Conservation (phyloP, 192 early-diverging fungal species). For the Helicostylum pulchrum region DNA sequence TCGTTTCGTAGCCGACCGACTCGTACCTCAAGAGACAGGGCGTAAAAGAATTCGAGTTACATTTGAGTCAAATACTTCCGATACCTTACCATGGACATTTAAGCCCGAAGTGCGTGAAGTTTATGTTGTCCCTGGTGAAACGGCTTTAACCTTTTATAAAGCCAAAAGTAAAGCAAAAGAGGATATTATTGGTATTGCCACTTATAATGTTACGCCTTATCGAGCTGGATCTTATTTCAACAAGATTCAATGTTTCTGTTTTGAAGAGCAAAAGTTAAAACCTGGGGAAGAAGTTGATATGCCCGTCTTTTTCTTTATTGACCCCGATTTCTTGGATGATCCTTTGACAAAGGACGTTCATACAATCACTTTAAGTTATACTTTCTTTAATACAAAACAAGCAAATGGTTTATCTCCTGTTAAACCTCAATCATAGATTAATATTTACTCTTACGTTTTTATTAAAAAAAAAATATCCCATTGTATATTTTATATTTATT, state of each 20-base stretch:
- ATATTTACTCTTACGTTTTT: neutral
- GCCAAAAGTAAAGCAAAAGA: slow-evolving; percentile 83
- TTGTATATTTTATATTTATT: too few relatives aligned
- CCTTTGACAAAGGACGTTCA: slow-evolving; percentile 93
- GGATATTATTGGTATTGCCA: slow-evolving; percentile 92
- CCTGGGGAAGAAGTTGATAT: slow-evolving; percentile 92
- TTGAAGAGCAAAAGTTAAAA: slow-evolving; percentile 93
- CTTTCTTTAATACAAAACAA: slow-evolving; percentile 83
- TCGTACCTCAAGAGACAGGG: slow-evolving; percentile 58
- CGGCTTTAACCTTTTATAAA: slow-evolving; percentile 93
- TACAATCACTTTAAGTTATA: slow-evolving; percentile 90
- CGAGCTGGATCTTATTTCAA: slow-evolving; percentile 96
- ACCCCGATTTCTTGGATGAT: slow-evolving; percentile 93
- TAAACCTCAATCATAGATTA: slow-evolving; percentile 3
- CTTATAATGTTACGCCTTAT: slow-evolving; percentile 92
- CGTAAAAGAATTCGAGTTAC: slow-evolving; percentile 63
- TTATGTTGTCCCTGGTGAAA: slow-evolving; percentile 91
- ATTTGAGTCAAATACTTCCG: slow-evolving; percentile 73
- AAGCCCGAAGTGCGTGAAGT: slow-evolving; percentile 85
- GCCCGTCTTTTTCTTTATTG: slow-evolving; percentile 97
- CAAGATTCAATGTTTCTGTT: slow-evolving; percentile 99
- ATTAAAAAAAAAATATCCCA: slow-evolving; percentile 4
- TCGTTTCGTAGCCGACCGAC: slow-evolving; percentile 61
- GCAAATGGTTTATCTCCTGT: slow-evolving; percentile 27
- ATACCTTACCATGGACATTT: slow-evolving; percentile 86